Percentiles rank a stretch among this genome's conserved stretches.
phyloP scores from a whole-genome alignment of 1,284 basidiomycete species.

The Papiliotrema fonsecae region DNA sequence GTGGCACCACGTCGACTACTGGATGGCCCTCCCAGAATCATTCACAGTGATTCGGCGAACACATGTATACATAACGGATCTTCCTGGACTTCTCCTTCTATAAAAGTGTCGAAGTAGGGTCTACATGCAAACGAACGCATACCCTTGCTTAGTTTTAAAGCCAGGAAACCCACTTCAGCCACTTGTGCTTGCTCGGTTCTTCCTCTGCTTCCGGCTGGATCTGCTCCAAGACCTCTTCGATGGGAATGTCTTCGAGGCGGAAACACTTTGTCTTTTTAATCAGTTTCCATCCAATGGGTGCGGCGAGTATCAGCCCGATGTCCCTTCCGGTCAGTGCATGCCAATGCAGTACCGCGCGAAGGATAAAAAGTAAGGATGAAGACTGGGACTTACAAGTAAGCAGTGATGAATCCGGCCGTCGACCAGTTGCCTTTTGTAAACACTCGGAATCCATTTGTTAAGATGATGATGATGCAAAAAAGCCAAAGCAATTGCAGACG shows the following conservation, averaged over 20 bases:
- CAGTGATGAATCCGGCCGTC: constrained; percentile 18
- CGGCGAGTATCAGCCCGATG: constrained; percentile 18
- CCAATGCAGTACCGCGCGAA: too few species aligned
- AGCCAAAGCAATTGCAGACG: constrained; percentile 20
- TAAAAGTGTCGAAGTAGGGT: too few species aligned
- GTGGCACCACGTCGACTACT: too few species aligned
- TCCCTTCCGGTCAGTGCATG: constrained; percentile 39
- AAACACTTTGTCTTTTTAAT: constrained; percentile 55
- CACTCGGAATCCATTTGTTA: constrained; percentile 24
- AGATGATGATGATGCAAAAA: constrained; percentile 16
- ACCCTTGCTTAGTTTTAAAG: constrained; percentile 19
- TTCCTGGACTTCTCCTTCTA: too few species aligned
- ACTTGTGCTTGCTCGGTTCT: not conserved
- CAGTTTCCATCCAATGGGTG: constrained; percentile 57
- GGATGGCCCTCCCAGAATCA: too few species aligned
- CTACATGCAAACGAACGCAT: not conserved
- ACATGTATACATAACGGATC: too few species aligned
- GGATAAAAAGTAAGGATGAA: too few species aligned
- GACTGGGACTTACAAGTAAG: constrained; percentile 38
- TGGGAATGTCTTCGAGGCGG: constrained; percentile 48
- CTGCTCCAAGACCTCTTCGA: constrained; percentile 14
- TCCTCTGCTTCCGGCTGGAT: constrained; percentile 14
- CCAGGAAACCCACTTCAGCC: constrained; percentile 12
- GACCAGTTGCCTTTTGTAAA: constrained; percentile 17
- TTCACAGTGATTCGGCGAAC: too few species aligned